Evolutionary conservation across 140 eudicot species (phyloP).

Genomic region (Oenanthe javanica): DNA sequence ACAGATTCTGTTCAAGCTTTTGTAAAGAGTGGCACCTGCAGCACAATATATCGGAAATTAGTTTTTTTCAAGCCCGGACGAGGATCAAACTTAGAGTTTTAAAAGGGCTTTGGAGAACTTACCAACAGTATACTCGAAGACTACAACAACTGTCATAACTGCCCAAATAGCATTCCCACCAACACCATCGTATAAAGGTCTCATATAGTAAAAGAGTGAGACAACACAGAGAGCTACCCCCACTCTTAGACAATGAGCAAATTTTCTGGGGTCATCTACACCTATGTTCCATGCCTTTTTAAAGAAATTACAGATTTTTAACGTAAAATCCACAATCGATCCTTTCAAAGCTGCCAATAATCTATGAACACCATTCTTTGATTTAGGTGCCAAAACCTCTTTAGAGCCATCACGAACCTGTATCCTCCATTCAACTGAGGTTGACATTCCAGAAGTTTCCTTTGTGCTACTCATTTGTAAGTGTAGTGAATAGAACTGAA

Average conservation of each 20-base stretch:
- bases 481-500: not conserved
- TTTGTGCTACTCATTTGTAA: constrained; percentile 13
- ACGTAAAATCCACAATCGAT: constrained; percentile 17
- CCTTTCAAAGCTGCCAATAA: constrained; percentile 28
- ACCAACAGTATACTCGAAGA: constrained; percentile 71
- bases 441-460: constrained; percentile 10
- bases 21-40: constrained; percentile 57
- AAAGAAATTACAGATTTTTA: constrained; percentile 25
- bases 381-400: constrained; percentile 12
- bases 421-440: constrained; percentile 45
- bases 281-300: constrained; percentile 57
- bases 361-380: not conserved
- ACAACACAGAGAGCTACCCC: constrained; percentile 58
- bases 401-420: constrained; percentile 20
- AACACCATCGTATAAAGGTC: constrained; percentile 60
- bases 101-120: not conserved
- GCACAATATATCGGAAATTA: not conserved
- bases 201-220: constrained; percentile 54
- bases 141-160: constrained; percentile 66
- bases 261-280: constrained; percentile 63
- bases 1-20: constrained; percentile 50
- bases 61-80: not conserved
- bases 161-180: constrained; percentile 78
- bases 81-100: not conserved
- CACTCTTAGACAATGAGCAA: constrained; percentile 73